Percentiles rank a stretch among this genome's conserved stretches.
These are phyloP conservation scores for Arxiozyma telluris DNA, from an alignment of 1,139 yeast genomes.

Conservation along the genomic window DNA sequence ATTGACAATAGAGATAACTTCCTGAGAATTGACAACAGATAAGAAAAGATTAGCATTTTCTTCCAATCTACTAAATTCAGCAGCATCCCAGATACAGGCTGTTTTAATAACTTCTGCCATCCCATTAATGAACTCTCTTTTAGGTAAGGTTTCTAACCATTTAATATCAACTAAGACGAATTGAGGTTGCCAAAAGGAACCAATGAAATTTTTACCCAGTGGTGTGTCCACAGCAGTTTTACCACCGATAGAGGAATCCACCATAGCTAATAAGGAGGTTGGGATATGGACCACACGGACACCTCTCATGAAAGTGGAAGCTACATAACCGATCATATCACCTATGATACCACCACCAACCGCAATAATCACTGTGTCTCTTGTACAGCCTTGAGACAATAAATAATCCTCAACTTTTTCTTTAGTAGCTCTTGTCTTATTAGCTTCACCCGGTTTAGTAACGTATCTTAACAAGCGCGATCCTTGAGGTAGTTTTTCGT, in stretches of 20 bases:
- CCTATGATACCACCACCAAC: slow-evolving; percentile 99
- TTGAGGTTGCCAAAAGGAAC: slow-evolving; percentile 96
- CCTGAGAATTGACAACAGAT: slow-evolving; percentile 33
- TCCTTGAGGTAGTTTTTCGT: slow-evolving; percentile 34
- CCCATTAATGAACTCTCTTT: slow-evolving; percentile 92
- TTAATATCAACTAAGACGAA: slow-evolving; percentile 82
- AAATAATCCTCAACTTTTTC: slow-evolving; percentile 90
- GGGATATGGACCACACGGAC: slow-evolving; percentile 92
- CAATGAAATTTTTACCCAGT: slow-evolving; percentile 88
- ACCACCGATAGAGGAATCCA: slow-evolving; percentile 97
- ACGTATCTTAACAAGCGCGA: slow-evolving; percentile 65
- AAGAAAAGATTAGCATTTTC: slow-evolving; percentile 60
- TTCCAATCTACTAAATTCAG: slow-evolving; percentile 79
- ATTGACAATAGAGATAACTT: slow-evolving; percentile 33
- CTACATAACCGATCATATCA: slow-evolving; percentile 98
- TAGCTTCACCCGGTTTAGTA: slow-evolving; percentile 90
- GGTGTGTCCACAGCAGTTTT: slow-evolving; percentile 99
- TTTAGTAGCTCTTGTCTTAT: slow-evolving; percentile 80
- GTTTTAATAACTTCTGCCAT: slow-evolving; percentile 98
- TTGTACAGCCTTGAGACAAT: slow-evolving; percentile 79
- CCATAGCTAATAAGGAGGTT: slow-evolving; percentile 91
- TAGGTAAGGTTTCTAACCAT: slow-evolving; percentile 81
- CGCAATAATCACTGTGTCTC: slow-evolving; percentile 92
- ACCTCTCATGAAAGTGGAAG: slow-evolving; percentile 98
- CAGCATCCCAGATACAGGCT: slow-evolving; percentile 95